Percentiles rank a stretch among this genome's conserved stretches.
phyloP scores from a whole-genome alignment of 306 rosid species.

The Vachellia collinsii region DNA sequence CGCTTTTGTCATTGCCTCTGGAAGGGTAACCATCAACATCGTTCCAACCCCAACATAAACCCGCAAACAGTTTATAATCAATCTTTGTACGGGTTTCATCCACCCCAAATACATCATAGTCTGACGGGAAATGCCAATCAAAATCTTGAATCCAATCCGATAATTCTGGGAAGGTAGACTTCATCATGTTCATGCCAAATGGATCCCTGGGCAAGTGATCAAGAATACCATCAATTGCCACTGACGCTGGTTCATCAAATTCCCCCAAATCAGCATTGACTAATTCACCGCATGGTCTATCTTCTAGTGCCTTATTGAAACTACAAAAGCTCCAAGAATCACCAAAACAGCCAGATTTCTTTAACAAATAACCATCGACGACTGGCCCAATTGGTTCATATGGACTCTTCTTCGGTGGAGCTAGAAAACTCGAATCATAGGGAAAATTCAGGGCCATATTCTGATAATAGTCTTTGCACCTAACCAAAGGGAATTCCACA shows the following conservation, averaged over 20 bases:
- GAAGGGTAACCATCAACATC: conserved; percentile 44
- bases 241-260: conserved; percentile 27
- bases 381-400: conserved; percentile 36
- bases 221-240: conserved; percentile 49
- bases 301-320: conserved; percentile 34
- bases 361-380: conserved; percentile 30
- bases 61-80: conserved; percentile 45
- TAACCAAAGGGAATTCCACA: not conserved
- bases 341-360: conserved; percentile 23
- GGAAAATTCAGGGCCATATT: conserved; percentile 47
- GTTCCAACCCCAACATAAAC: conserved; percentile 54
- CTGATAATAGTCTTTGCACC: not conserved
- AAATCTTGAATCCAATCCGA: conserved; percentile 55
- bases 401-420: conserved; percentile 34
- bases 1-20: conserved; percentile 24
- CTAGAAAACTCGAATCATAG: conserved; percentile 22
- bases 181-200: conserved; percentile 56
- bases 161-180: conserved; percentile 53
- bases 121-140: conserved; percentile 39
- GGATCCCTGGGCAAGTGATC: conserved; percentile 74
- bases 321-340: conserved; percentile 34
- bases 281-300: conserved; percentile 22
- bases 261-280: conserved; percentile 38
- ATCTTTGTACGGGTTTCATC: conserved; percentile 38
- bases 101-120: conserved; percentile 38